Evolutionary conservation across 2,329 filamentous ascomycete genomes (phyloP).

Genomic region (Cytospora mali): DNA sequence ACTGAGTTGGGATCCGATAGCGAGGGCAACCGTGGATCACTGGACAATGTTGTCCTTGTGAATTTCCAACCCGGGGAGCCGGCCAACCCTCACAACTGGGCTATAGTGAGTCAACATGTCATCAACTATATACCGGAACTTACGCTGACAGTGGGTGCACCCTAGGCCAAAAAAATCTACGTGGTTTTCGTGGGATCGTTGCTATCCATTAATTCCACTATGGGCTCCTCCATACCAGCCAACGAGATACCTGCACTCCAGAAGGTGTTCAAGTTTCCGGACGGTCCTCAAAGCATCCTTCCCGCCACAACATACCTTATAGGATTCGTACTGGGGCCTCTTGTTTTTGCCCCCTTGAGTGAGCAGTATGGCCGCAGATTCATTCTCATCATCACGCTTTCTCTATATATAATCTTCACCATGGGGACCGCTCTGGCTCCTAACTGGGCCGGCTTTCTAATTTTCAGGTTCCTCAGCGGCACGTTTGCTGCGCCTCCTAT

Average conservation of each 20-base stretch:
- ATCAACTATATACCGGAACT: too few species aligned
- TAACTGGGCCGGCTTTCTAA: conserved; percentile 32
- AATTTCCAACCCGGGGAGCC: conserved; percentile 21
- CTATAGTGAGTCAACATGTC: background rate
- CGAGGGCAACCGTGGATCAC: background rate
- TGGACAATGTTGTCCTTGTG: conserved; percentile 13
- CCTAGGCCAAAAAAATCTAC: conserved; percentile 30
- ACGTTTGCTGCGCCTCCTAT: conserved; percentile 34
- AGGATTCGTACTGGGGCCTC: conserved; percentile 34
- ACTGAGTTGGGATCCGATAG: conserved; percentile 13
- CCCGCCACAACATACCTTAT: conserved; percentile 34
- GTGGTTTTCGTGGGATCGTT: conserved; percentile 32
- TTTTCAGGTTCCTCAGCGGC: conserved; percentile 32
- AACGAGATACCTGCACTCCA: conserved; percentile 32
- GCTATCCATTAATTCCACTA: conserved; percentile 32
- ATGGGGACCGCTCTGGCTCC: conserved; percentile 30
- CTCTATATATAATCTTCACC: conserved; percentile 30
- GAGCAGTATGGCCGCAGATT: conserved; percentile 33
- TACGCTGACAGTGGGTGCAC: background rate
- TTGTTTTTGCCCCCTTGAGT: conserved; percentile 34
- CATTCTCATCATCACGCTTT: conserved; percentile 27
- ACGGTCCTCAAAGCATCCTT: conserved; percentile 31
- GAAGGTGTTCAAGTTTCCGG: conserved; percentile 28
- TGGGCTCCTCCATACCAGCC: conserved; percentile 33
- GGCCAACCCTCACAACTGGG: conserved; percentile 26